Base-by-base conservation (phyloP, 2,329 filamentous ascomycete genomes). In the Penicillium psychrosexuale region DNA sequence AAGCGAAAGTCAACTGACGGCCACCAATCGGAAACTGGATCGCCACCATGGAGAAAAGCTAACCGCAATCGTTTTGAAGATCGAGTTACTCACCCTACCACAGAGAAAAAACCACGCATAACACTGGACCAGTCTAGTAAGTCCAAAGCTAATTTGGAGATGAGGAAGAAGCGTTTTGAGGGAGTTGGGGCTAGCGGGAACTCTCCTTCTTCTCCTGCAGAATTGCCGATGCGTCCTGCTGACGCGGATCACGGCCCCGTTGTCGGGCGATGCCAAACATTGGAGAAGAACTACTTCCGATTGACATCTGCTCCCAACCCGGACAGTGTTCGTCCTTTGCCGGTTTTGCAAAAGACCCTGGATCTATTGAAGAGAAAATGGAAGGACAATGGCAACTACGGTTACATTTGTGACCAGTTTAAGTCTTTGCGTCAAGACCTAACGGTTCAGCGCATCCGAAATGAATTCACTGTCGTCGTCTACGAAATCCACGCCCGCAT, bases 401-500 rank as follows among this genome's bases (percentile, higher is more conserved):
- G 85, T 64, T 99, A 97, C 77, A 96, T 97, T 61, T 97, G 94
- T 83, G 92, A 99, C 72, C 94, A 99, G 81, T 96, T 99, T 82
- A 99, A 99, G 76, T 97, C 94, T 15, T 83, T 99, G 73, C 90
- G 94, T 58, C 94, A 99, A 81, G 94, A 99, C 79, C 82, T 99
- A 72, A 99, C 94, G 37, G 94, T 99, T 52, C 94, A 99, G 76
- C 93, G 90, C 69, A 91, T 99, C 78, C 92, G 91, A 77, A 96
- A 91, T 75, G 90, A 95, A 50, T 97, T 99, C 72, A 97, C 94
- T 27, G 92, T 97, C 61, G 88, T 84, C 60, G 94, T 97, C 45
- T 99, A 99, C 76, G 94, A 99, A 78, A 95, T 93, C 59, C 94
- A 99, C 77, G 94, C 93, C 61, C 88, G 94, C 58, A 97, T 99